Evolutionary conservation across 2,329 filamentous ascomycete species (phyloP).

Genomic region (Neoarthrinium moseri): DNA sequence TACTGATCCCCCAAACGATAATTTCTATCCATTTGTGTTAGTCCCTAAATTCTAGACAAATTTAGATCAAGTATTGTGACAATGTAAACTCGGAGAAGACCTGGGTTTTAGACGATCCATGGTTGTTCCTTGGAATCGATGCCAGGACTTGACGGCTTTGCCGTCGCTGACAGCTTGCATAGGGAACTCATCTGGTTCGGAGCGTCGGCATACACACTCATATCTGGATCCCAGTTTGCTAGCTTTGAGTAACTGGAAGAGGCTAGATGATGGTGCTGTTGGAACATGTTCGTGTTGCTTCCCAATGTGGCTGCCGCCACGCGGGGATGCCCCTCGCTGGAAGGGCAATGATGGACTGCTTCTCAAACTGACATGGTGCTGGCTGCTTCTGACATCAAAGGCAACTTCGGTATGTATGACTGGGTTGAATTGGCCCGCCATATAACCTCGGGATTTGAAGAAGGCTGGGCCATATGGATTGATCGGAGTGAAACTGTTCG

Average conservation of each 20-base stretch:
- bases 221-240: constrained; percentile 18
- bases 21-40: too few relatives aligned
- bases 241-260: constrained; percentile 18
- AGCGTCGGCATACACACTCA: neutral
- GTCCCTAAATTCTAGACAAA: too few relatives aligned
- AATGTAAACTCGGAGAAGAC: neutral
- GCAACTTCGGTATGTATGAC: too few relatives aligned
- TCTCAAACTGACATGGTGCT: too few relatives aligned
- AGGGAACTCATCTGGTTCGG: neutral
- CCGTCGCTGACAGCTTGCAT: neutral
- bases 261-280: constrained; percentile 11
- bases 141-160: constrained; percentile 2
- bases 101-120: constrained; percentile 17
- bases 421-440: neutral
- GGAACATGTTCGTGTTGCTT: constrained; percentile 12
- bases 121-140: constrained; percentile 10
- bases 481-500: constrained; percentile 6
- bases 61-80: neutral
- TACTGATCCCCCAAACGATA: too few relatives aligned
- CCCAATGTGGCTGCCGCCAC: constrained; percentile 1
- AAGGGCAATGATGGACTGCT: neutral
- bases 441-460: neutral
- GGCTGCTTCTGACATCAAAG: too few relatives aligned
- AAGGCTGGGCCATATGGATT: neutral
- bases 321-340: neutral